Percentiles rank a stretch among this genome's conserved stretches.
Conservation (phyloP, 345 rosid species). For the Orychophragmus violaceus region DNA sequence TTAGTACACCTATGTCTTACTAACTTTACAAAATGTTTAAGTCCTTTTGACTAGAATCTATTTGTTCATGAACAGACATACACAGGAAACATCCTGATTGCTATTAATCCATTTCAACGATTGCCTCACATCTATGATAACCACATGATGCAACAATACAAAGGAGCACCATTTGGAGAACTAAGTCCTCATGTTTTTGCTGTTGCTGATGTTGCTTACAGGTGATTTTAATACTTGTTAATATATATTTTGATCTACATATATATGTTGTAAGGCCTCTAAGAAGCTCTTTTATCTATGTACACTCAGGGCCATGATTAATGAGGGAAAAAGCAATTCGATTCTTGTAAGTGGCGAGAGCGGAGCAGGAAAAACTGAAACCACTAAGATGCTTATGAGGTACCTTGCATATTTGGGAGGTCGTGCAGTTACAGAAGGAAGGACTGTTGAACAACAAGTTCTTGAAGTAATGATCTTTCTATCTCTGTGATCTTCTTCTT, state of each 20-base stretch:
- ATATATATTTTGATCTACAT: background rate
- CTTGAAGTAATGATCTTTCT: background rate
- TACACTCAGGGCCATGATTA: background rate
- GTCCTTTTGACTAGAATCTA: background rate
- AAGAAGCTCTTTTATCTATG: background rate
- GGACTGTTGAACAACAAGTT: slow-evolving; percentile 9
- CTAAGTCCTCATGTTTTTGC: slow-evolving; percentile 9
- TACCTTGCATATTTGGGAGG: slow-evolving; percentile 4
- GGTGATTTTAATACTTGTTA: background rate
- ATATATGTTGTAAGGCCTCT: background rate
- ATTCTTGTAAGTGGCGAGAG: slow-evolving; percentile 10
- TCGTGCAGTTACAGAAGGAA: background rate
- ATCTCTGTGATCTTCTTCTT: background rate
- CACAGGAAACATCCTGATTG: slow-evolving; percentile 1
- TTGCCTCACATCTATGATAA: background rate
- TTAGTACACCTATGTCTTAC: background rate
- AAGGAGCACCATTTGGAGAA: slow-evolving; percentile 6
- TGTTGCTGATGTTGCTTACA: slow-evolving; percentile 4
- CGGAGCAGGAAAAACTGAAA: slow-evolving; percentile 13
- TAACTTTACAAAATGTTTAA: background rate
- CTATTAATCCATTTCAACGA: background rate
- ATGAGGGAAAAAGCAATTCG: slow-evolving; percentile 2
- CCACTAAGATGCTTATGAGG: slow-evolving; percentile 11
- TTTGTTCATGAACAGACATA: background rate
- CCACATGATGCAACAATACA: slow-evolving; percentile 9